Base-by-base conservation (phyloP, 495 filamentous ascomycete genomes). In the Annulohypoxylon stygium region DNA sequence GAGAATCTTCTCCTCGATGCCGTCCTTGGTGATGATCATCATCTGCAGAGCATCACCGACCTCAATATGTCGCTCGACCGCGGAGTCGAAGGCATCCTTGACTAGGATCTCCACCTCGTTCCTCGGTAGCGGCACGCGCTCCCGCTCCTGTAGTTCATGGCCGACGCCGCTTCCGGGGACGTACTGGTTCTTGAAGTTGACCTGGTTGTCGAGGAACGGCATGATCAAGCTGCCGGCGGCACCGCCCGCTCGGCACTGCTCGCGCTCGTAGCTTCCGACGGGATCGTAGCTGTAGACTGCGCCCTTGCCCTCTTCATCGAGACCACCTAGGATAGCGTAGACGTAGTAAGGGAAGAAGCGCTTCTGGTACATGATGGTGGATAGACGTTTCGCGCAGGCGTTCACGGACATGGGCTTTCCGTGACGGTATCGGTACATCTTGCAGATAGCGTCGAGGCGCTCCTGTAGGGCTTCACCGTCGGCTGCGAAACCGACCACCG, bases 151-250 rank as follows among this genome's bases (percentile, higher is more conserved):
- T 61, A 97, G 86, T 23, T 89, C 92, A 81, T 96, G 92, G 43
- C 94, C 95, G 74, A 88, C 88, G 62, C 93, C 94, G 75, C 92
- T 94, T n/a, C 90, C 91, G 9, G 96, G 96, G 30, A 94, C 85
- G 80, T 97, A 97, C 85, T 98, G 96, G 80, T 99, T 99, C 87
- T 98, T 98, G 87, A 94, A 96, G 83, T 98, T 98, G 84, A 99
- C 96, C 82, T 99, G 97, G 80, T 98, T 99, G 81, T 99, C 96
- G 79, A 99, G 85, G 86, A 99, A 98, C 3, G 96, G 96, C 92
- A 98, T 98, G 81, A 99, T 99, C 83, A 99, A 84, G 74, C 93
- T 97, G 41, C 93, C 92, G 34, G 97, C 96, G n/a, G 96, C 94
- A 63, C 96, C 96, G 18, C 93, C 96, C 18, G 97, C 95, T 39